Evolutionary conservation across 1,139 yeast species (phyloP).

Genomic region (Candida tunisiensis): DNA sequence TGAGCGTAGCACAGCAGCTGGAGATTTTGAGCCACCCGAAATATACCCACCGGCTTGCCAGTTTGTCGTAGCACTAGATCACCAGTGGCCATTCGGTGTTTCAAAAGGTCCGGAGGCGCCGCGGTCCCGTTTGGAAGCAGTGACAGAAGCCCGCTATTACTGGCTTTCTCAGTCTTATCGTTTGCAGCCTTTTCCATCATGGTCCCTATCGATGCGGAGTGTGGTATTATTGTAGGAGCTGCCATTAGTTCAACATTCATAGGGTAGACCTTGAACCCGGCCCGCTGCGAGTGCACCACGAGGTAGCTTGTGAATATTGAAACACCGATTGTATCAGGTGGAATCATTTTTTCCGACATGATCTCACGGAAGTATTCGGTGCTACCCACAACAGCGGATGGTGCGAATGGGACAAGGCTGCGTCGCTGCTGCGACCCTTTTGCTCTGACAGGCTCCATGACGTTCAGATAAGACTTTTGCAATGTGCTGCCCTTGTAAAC

Average conservation of each 20-base stretch:
- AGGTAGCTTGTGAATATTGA: too few relatives aligned
- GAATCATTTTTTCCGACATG: too few relatives aligned
- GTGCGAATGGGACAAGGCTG: slow-evolving; percentile 12
- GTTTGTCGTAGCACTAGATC: slow-evolving; percentile 20
- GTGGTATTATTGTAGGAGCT: too few relatives aligned
- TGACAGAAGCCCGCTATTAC: slow-evolving; percentile 1
- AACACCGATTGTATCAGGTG: too few relatives aligned
- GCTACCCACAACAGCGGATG: slow-evolving; percentile 10
- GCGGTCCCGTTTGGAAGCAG: neutral
- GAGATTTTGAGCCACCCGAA: slow-evolving; percentile 36
- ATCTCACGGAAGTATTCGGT: slow-evolving; percentile 21
- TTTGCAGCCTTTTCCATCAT: too few relatives aligned
- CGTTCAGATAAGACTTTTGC: slow-evolving; percentile 15
- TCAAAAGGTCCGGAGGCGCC: slow-evolving; percentile 1
- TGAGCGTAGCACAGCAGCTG: slow-evolving; percentile 56
- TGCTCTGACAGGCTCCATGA: slow-evolving; percentile 31
- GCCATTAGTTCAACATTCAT: too few relatives aligned
- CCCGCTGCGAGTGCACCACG: too few relatives aligned
- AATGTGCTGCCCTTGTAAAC: slow-evolving; percentile 22
- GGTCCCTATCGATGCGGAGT: too few relatives aligned
- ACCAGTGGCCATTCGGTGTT: slow-evolving; percentile 15
- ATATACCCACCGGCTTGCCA: slow-evolving; percentile 43
- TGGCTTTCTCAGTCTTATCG: too few relatives aligned
- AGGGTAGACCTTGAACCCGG: too few relatives aligned
- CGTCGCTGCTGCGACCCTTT: slow-evolving; percentile 19